A percentile compares a stretch with the other conserved stretches of the same genome.
phyloP scores from a whole-genome alignment of 164 flowering plant species.

The Paratinospora sagittata region DNA sequence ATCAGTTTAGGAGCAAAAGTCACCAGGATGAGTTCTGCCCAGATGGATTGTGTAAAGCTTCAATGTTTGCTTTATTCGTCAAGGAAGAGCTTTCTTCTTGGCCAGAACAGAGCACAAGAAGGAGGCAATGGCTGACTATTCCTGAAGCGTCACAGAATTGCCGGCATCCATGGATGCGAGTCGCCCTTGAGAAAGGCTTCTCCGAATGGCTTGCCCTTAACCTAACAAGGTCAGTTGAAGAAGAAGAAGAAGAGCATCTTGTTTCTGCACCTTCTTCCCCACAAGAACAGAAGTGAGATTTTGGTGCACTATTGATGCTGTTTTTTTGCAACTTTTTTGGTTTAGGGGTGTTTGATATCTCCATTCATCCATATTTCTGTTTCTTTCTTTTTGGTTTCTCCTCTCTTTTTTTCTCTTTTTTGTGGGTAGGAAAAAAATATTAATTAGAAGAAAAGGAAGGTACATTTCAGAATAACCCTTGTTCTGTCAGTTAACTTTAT shows the following conservation, averaged over 20 bases:
- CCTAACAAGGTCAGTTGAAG: not conserved
- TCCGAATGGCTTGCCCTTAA: conserved; percentile 6
- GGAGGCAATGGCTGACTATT: conserved; percentile 46
- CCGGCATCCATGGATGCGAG: conserved; percentile 63
- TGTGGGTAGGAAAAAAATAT: too few species aligned
- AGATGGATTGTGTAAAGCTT: conserved; percentile 57
- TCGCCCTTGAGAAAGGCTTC: conserved; percentile 27
- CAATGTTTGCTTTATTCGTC: conserved; percentile 56
- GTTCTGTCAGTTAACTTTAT: too few species aligned
- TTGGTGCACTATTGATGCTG: not conserved
- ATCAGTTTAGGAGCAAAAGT: conserved; percentile 57
- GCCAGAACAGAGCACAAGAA: conserved; percentile 56
- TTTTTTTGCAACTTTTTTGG: conserved; percentile 8
- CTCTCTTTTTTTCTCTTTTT: not conserved
- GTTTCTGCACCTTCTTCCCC: not conserved
- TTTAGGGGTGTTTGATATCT: not conserved
- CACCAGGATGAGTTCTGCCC: conserved; percentile 59
- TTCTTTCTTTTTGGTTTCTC: not conserved
- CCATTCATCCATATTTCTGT: not conserved
- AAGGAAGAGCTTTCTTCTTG: conserved; percentile 55
- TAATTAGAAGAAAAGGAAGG: too few species aligned
- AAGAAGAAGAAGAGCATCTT: not conserved
- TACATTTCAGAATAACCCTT: too few species aligned
- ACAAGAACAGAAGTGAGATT: conserved; percentile 1
- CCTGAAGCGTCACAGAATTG: conserved; percentile 42